phyloP scores from a whole-genome alignment of 2,329 filamentous ascomycete species.

The Cadophora luteo-olivacea region DNA sequence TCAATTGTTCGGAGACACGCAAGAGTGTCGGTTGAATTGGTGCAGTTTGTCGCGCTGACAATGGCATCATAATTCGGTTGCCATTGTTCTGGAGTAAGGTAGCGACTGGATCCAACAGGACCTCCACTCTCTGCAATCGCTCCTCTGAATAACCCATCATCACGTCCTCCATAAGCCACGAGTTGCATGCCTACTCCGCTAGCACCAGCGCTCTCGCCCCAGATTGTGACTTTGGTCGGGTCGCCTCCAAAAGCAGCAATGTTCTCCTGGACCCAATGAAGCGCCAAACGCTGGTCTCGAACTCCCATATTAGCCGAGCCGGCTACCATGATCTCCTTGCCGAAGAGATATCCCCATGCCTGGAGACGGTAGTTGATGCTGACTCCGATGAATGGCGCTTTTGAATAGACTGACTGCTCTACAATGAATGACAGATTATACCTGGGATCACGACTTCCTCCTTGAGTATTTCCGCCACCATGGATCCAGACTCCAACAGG shows the following conservation, averaged over 20 bases:
- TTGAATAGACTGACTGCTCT: slow-evolving; percentile 48
- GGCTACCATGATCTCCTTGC: slow-evolving; percentile 48
- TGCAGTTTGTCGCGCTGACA: slow-evolving; percentile 44
- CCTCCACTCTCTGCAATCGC: slow-evolving; percentile 58
- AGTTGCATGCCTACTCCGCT: slow-evolving; percentile 53
- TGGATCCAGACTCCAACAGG: slow-evolving; percentile 63
- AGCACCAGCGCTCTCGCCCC: slow-evolving; percentile 52
- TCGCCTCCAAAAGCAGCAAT: slow-evolving; percentile 51
- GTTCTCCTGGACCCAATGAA: slow-evolving; percentile 53
- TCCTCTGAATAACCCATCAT: slow-evolving; percentile 60
- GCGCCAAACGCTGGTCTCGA: slow-evolving; percentile 49
- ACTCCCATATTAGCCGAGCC: slow-evolving; percentile 54
- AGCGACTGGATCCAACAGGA: slow-evolving; percentile 36
- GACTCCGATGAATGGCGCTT: slow-evolving; percentile 53
- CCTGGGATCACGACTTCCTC: slow-evolving; percentile 50
- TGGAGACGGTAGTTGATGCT: slow-evolving; percentile 54
- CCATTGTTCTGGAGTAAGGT: slow-evolving; percentile 26
- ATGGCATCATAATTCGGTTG: slow-evolving; percentile 46
- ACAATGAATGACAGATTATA: slow-evolving; percentile 67
- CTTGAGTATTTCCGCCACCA: slow-evolving; percentile 45
- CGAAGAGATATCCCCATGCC: slow-evolving; percentile 54
- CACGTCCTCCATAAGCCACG: slow-evolving; percentile 54
- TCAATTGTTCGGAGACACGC: slow-evolving; percentile 47
- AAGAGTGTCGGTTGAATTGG: slow-evolving; percentile 26
- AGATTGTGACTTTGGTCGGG: slow-evolving; percentile 49